Conservation (phyloP, 2,329 filamentous ascomycete genomes). For the Botrytis fragariae region DNA sequence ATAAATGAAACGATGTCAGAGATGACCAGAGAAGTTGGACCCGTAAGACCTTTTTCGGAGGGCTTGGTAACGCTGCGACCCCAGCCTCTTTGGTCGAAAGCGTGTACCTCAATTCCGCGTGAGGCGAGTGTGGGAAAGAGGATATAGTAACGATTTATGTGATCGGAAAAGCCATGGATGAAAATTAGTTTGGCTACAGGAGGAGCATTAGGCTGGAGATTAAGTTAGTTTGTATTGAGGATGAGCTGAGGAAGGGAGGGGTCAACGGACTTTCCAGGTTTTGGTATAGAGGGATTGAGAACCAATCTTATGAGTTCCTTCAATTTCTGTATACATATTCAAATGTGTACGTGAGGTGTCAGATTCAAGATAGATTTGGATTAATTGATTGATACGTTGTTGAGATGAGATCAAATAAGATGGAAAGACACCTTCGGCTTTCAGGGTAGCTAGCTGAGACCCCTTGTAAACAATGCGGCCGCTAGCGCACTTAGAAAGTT, state of each 20-base stretch:
- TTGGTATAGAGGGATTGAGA: conserved; percentile 38
- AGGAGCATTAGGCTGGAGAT: conserved; percentile 31
- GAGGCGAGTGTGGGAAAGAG: conserved; percentile 70
- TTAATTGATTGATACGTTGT: not conserved
- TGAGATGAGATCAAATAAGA: not conserved
- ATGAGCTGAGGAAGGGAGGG: not conserved
- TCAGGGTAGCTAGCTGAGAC: not conserved
- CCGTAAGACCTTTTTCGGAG: conserved; percentile 67
- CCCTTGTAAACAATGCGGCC: conserved; percentile 14
- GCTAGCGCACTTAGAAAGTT: conserved; percentile 18
- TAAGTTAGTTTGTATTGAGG: conserved; percentile 12
- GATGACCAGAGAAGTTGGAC: conserved; percentile 69
- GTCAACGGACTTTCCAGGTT: conserved; percentile 35
- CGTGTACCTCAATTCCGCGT: conserved; percentile 70
- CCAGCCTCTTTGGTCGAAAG: conserved; percentile 89
- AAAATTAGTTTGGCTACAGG: conserved; percentile 71
- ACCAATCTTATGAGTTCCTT: conserved; percentile 37
- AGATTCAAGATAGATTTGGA: not conserved
- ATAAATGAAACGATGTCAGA: conserved; percentile 78
- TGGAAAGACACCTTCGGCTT: not conserved
- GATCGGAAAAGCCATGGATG: conserved; percentile 88
- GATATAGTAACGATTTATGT: conserved; percentile 71
- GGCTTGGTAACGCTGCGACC: conserved; percentile 65
- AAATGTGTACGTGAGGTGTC: not conserved
- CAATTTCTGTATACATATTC: conserved; percentile 36